Conservation (phyloP, 306 rosid genomes). For the Chamaecrista fasciculata region DNA sequence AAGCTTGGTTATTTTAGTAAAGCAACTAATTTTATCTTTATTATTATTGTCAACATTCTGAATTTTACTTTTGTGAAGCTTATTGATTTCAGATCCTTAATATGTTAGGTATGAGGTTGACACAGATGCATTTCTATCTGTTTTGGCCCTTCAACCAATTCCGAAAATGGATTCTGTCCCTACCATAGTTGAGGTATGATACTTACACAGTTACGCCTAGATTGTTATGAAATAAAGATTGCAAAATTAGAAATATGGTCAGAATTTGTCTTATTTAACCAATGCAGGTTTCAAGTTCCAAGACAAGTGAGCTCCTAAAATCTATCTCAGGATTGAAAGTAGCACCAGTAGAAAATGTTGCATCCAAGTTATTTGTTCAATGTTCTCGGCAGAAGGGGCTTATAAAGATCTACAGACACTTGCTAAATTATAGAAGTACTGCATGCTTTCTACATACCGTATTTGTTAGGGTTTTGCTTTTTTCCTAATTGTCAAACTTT, state of each 20-base stretch:
- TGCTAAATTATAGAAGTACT: conserved; percentile 86
- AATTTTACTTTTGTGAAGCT: conserved; percentile 27
- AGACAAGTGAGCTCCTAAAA: conserved; percentile 80
- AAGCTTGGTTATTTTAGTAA: conserved; percentile 5
- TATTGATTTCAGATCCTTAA: conserved; percentile 42
- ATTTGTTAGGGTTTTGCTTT: conserved; percentile 17
- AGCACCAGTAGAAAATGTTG: conserved; percentile 85
- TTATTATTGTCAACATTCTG: background rate
- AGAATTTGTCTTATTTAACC: conserved; percentile 29
- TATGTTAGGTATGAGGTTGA: conserved; percentile 86
- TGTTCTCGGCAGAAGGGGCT: conserved; percentile 99
- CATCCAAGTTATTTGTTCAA: conserved; percentile 94
- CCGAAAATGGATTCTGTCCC: conserved; percentile 78
- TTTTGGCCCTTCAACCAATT: conserved; percentile 93
- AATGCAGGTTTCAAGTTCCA: conserved; percentile 86
- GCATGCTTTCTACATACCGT: conserved; percentile 21
- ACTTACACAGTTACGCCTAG: conserved; percentile 15
- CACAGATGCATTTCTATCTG: conserved; percentile 96
- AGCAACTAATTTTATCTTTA: conserved; percentile 9
- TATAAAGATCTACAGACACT: conserved; percentile 91
- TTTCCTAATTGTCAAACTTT: conserved; percentile 2
- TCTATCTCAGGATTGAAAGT: conserved; percentile 87
- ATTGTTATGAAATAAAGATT: conserved; percentile 12
- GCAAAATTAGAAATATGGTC: background rate
- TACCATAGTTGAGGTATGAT: conserved; percentile 85